Evolutionary conservation across 2,329 filamentous ascomycete genomes (phyloP), one percentile per base, ranked within the genome.

Genomic region (Pleurostoma richardsiae): DNA sequence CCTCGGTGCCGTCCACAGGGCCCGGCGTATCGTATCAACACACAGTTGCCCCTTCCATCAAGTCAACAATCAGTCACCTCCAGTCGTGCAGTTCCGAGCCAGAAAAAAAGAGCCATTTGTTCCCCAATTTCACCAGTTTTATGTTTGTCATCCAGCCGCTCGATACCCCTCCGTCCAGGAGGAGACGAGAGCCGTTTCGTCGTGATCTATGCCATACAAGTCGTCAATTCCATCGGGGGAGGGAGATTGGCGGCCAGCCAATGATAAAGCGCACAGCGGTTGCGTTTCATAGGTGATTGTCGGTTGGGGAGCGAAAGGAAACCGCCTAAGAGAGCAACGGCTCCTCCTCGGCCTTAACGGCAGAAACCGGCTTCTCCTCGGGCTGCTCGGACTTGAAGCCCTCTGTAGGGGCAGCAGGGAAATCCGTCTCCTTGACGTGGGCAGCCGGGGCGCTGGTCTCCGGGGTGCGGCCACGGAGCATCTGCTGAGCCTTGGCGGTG

Each of bases 401-500:
- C 46, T 65, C 53, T 56, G 63, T 65, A 47, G 68, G 68, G 30
- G 63, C 70, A 41, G 67, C 59, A 4, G 76, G 75, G 61, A 80
- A 78, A 55, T 79, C 76, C 40, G 69, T 58, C 33, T 71, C 68
- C 57, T 70, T 68, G 54, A 72, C 54, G 19, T 19, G 19, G 6
- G 40, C 50, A 33, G 55, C 54, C 52, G 66, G 50, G 3, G 51
- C 46, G 31, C 64, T 59, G 52, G 63, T 57, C 56, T 71, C 67
- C 45, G 72, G 66, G 38, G 72, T 69, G 51, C 68, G 69, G 56
- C 75, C 74, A 49, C 76, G 73, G 55, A 86, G 73, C 61, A 85
- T 70, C 56, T 79, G 72, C 68, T 85, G 82, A 47, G 83, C 82
- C 75, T 86, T 86, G 62, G 75, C 71, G 29, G 81, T 81, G 65